Evolutionary conservation across 441 rosid species (phyloP).

Genomic region (Croton laevigatus): DNA sequence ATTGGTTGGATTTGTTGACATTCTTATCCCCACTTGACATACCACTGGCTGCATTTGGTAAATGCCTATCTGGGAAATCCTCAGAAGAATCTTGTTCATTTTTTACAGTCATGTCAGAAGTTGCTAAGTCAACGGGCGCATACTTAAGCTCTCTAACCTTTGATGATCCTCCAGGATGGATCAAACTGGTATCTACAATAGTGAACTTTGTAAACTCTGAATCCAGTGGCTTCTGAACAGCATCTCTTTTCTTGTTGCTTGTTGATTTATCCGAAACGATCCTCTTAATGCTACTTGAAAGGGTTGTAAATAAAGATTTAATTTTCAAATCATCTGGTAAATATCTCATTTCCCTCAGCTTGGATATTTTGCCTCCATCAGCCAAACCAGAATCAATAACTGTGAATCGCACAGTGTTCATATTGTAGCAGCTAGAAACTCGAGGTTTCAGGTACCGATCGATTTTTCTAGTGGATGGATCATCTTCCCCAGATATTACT

Average conservation of each 20-base stretch:
- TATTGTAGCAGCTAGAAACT: conserved; percentile 36
- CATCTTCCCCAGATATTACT: conserved; percentile 41
- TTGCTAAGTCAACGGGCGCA: conserved; percentile 31
- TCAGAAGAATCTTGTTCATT: conserved; percentile 23
- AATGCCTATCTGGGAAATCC: conserved; percentile 19
- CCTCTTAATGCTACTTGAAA: conserved; percentile 27
- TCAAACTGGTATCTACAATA: conserved; percentile 59
- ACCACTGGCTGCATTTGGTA: conserved; percentile 17
- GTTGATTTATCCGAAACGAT: conserved; percentile 19
- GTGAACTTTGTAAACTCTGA: conserved; percentile 35
- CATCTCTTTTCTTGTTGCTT: conserved; percentile 26
- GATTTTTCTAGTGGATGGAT: conserved; percentile 32
- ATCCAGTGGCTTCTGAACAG: conserved; percentile 21
- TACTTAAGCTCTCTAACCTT: conserved; percentile 43
- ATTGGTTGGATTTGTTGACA: conserved; percentile 4
- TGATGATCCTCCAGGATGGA: conserved; percentile 34
- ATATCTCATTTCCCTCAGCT: conserved; percentile 45
- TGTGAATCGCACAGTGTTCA: conserved; percentile 44
- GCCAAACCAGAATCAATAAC: conserved; percentile 65
- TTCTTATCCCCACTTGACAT: conserved; percentile 16
- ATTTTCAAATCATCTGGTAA: conserved; percentile 30
- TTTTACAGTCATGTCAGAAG: conserved; percentile 24
- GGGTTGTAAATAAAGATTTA: conserved; percentile 28
- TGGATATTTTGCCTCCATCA: conserved; percentile 40
- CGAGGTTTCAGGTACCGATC: conserved; percentile 59